phyloP scores from a whole-genome alignment of 352 stramenopile genomes.

The Pythium plurisporium region DNA sequence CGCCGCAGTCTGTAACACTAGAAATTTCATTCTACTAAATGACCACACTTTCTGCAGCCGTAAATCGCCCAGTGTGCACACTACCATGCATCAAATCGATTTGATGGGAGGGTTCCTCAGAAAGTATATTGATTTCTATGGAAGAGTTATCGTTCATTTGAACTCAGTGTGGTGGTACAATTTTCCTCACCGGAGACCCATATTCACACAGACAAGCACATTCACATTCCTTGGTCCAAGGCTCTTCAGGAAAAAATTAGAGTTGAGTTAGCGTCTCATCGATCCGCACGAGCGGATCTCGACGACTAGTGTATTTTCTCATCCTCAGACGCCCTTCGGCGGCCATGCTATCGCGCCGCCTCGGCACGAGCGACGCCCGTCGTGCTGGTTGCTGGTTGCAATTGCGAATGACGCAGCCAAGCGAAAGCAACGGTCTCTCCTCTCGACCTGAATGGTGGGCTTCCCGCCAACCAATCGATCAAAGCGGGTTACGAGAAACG shows the following conservation, averaged over 20 bases:
- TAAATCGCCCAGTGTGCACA: background rate
- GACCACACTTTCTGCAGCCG: too few relatives aligned
- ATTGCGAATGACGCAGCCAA: background rate
- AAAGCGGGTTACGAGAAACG: background rate
- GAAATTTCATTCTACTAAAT: background rate
- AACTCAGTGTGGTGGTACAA: slow-evolving; percentile 73
- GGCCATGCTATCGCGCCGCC: background rate
- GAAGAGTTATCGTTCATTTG: slow-evolving; percentile 62
- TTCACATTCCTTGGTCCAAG: background rate
- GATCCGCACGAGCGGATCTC: slow-evolving; percentile 24
- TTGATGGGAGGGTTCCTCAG: slow-evolving; percentile 40
- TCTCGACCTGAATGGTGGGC: background rate
- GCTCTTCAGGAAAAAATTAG: slow-evolving; percentile 87
- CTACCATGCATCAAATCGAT: background rate
- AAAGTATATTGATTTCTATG: slow-evolving; percentile 57
- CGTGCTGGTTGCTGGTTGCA: too few relatives aligned
- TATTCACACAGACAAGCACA: slow-evolving; percentile 11
- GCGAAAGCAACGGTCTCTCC: too few relatives aligned
- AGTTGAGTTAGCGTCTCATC: slow-evolving; percentile 57
- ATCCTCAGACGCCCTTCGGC: slow-evolving; percentile 47
- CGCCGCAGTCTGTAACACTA: slow-evolving; percentile 16
- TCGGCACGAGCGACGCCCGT: too few relatives aligned
- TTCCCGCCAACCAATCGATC: slow-evolving; percentile 3
- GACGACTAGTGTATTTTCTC: slow-evolving; percentile 64
- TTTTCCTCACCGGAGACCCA: slow-evolving; percentile 50